Conservation (phyloP, 148 eudicot species). For the Rhododendron simsii region DNA sequence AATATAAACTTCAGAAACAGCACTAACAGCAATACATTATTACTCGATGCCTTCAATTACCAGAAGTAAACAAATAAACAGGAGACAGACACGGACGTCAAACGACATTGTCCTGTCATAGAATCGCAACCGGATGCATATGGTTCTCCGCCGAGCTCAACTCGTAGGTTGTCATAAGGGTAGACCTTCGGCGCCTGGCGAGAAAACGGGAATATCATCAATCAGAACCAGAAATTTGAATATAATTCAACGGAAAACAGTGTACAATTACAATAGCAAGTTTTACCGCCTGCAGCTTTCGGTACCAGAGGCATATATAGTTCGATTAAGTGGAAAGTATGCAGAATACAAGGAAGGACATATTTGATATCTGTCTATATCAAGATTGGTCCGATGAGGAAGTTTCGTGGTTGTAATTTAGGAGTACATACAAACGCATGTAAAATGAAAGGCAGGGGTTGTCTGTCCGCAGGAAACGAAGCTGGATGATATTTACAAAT, state of each 20-base stretch:
- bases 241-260: not conserved
- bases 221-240: not conserved
- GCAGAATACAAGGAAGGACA: not conserved
- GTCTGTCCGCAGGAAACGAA: not conserved
- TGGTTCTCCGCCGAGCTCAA: constrained; percentile 81
- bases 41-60: not conserved
- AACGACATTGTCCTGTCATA: not conserved
- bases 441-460: not conserved
- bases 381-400: not conserved
- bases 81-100: not conserved
- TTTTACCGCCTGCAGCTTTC: not conserved
- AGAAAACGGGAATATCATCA: constrained; percentile 10
- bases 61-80: constrained; percentile 2
- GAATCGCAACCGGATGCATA: constrained; percentile 11
- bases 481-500: not conserved
- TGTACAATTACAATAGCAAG: not conserved
- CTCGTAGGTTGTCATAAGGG: constrained; percentile 82
- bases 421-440: not conserved
- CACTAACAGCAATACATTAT: not conserved
- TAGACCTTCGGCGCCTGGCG: constrained; percentile 69
- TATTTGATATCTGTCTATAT: not conserved
- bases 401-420: not conserved
- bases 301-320: not conserved
- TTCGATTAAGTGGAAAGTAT: not conserved
- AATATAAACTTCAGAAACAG: not conserved